These are phyloP conservation scores for Debaryomyces hansenii DNA, from an alignment of 805 yeast species.

Conservation along the genomic window DNA sequence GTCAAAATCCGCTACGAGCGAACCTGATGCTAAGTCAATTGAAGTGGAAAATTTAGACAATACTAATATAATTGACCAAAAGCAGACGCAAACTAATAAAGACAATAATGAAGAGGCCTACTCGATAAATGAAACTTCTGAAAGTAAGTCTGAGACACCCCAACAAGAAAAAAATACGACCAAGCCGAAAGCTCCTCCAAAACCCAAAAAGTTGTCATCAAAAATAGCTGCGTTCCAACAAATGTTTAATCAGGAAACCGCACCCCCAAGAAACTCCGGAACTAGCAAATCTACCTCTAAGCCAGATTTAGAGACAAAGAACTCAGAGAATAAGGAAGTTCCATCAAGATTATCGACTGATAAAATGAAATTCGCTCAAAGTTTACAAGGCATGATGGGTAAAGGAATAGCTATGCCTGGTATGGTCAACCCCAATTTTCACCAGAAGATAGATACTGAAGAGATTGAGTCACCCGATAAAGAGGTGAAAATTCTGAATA, in stretches of 20 bases:
- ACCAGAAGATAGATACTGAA: slow-evolving; percentile 10
- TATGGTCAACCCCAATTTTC: slow-evolving; percentile 45
- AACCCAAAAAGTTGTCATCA: slow-evolving; percentile 76
- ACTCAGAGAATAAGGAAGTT: slow-evolving; percentile 3
- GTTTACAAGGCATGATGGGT: slow-evolving; percentile 58
- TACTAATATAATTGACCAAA: too few species aligned
- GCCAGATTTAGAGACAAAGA: slow-evolving; percentile 5
- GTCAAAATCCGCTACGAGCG: too few species aligned
- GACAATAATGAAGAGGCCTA: too few species aligned
- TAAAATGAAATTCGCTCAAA: slow-evolving; percentile 53
- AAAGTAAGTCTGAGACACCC: too few species aligned
- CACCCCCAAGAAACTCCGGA: neutral
- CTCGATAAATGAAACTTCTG: too few species aligned
- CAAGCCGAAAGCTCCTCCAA: slow-evolving; percentile 48
- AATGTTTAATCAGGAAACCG: slow-evolving; percentile 49
- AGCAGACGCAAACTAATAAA: too few species aligned
- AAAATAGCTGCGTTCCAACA: slow-evolving; percentile 81
- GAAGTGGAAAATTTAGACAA: too few species aligned
- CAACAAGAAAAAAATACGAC: neutral
- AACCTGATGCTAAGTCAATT: too few species aligned
- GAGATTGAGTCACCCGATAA: slow-evolving; percentile 10
- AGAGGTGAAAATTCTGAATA: neutral
- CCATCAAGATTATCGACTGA: slow-evolving; percentile 31
- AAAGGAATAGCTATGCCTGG: slow-evolving; percentile 53
- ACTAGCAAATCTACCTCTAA: neutral